Conservation (phyloP, 148 eudicot genomes). For the Rhododendron mucronatum region DNA sequence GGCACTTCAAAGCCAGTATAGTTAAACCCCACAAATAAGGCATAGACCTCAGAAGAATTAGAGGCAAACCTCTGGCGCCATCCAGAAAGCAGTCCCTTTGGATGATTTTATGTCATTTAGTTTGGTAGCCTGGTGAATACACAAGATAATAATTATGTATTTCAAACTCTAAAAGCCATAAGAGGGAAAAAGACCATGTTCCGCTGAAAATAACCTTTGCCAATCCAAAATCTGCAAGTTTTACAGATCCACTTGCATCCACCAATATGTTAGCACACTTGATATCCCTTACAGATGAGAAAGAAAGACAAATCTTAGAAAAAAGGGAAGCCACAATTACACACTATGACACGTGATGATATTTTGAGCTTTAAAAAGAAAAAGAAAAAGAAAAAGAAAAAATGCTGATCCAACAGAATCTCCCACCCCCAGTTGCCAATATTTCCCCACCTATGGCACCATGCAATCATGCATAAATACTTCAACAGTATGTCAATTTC, state of each 20-base stretch:
- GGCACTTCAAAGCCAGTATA: not conserved
- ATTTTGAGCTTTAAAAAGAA: not conserved
- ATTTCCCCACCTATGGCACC: not conserved
- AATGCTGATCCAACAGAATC: not conserved
- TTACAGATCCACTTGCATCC: slow-evolving; percentile 51
- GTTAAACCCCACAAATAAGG: not conserved
- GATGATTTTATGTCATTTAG: slow-evolving; percentile 80
- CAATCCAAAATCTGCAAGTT: slow-evolving; percentile 71
- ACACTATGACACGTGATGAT: not conserved
- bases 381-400: not conserved
- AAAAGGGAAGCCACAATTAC: not conserved
- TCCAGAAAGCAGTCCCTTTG: slow-evolving; percentile 89
- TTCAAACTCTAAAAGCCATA: slow-evolving; percentile 3
- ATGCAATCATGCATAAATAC: not conserved
- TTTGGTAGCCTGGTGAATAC: slow-evolving; percentile 44
- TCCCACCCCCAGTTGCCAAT: not conserved
- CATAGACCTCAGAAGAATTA: slow-evolving; percentile 6
- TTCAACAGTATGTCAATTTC: not conserved
- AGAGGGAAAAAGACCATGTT: not conserved
- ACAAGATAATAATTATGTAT: not conserved
- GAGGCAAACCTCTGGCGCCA: slow-evolving; percentile 74
- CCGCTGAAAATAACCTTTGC: slow-evolving; percentile 45
- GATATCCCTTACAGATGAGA: slow-evolving; percentile 43
- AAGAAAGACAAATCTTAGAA: slow-evolving; percentile 6
- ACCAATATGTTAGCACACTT: slow-evolving; percentile 70